phyloP scores from a whole-genome alignment of 495 filamentous ascomycete species.

The Podospora bellae-mahoneyi region DNA sequence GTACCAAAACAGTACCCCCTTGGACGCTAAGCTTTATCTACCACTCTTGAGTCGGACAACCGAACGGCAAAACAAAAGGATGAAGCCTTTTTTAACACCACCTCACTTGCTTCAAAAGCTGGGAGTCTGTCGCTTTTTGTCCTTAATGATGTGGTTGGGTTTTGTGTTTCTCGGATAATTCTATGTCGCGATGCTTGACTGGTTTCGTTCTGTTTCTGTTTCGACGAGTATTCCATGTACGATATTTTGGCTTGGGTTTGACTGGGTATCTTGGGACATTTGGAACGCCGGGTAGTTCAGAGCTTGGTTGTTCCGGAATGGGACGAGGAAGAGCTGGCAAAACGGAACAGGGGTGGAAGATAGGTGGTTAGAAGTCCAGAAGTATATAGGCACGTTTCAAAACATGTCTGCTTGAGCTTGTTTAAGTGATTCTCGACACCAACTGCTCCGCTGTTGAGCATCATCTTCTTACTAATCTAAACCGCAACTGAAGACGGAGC shows the following conservation, averaged over 20 bases:
- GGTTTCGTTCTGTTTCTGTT: not conserved
- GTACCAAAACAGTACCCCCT: not conserved
- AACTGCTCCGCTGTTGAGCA: too few relatives aligned
- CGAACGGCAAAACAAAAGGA: not conserved
- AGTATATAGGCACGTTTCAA: not conserved
- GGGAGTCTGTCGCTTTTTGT: not conserved
- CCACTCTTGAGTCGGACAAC: not conserved
- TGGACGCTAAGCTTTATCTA: not conserved
- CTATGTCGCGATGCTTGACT: not conserved
- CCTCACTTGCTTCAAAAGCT: not conserved
- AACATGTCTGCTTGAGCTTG: not conserved
- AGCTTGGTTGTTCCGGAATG: not conserved
- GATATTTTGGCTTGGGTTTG: not conserved
- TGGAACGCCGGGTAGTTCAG: not conserved
- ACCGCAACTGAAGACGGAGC: too few relatives aligned
- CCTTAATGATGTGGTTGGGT: not conserved
- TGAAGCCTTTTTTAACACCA: not conserved
- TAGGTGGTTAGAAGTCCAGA: not conserved
- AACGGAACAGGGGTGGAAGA: not conserved
- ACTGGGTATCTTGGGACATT: not conserved
- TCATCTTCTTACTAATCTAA: too few relatives aligned
- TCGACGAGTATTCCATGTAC: not conserved
- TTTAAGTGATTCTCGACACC: too few relatives aligned
- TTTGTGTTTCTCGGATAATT: not conserved
- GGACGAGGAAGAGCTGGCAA: not conserved